Conservation (phyloP, 2,329 filamentous ascomycete species). For the Colletotrichum chrysophilum region DNA sequence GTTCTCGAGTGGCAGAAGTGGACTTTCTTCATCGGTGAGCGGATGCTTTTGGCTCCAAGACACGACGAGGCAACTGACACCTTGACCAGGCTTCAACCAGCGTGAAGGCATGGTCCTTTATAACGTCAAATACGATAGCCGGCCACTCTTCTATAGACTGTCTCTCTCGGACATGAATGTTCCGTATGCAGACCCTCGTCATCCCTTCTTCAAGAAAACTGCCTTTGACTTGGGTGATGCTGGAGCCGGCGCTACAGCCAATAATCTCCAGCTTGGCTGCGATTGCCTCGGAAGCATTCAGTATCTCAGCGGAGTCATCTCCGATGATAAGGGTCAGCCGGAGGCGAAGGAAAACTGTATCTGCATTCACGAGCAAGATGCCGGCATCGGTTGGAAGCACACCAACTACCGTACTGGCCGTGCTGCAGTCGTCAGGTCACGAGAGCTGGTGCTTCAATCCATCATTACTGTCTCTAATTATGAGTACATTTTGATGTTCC, state of each 20-base stretch:
- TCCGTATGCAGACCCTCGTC: conserved; percentile 69
- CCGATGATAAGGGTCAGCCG: conserved; percentile 58
- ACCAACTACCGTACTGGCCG: conserved; percentile 70
- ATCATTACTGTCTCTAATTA: conserved; percentile 75
- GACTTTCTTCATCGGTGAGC: conserved; percentile 56
- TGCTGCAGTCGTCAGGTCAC: conserved; percentile 64
- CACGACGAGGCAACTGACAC: not conserved
- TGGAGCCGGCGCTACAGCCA: conserved; percentile 67
- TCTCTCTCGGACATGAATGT: conserved; percentile 65
- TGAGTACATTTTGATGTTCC: conserved; percentile 71
- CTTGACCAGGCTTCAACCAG: conserved; percentile 53
- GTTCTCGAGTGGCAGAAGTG: conserved; percentile 40
- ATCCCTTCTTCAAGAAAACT: conserved; percentile 67
- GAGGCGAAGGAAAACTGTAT: conserved; percentile 63
- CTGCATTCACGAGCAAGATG: conserved; percentile 73
- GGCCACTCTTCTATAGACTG: conserved; percentile 62
- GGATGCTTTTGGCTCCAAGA: not conserved
- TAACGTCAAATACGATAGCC: conserved; percentile 62
- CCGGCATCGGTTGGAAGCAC: conserved; percentile 74
- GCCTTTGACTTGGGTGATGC: conserved; percentile 74
- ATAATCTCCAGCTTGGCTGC: conserved; percentile 71
- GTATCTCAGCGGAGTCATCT: conserved; percentile 55
- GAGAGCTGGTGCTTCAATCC: conserved; percentile 70
- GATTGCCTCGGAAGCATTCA: conserved; percentile 74
- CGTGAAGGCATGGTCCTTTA: conserved; percentile 66